Percentiles rank a stretch among this genome's conserved stretches.
These are phyloP conservation scores for Kwoniella sp. DNA, from an alignment of 768 basidiomycete genomes.

Conservation along the genomic window DNA sequence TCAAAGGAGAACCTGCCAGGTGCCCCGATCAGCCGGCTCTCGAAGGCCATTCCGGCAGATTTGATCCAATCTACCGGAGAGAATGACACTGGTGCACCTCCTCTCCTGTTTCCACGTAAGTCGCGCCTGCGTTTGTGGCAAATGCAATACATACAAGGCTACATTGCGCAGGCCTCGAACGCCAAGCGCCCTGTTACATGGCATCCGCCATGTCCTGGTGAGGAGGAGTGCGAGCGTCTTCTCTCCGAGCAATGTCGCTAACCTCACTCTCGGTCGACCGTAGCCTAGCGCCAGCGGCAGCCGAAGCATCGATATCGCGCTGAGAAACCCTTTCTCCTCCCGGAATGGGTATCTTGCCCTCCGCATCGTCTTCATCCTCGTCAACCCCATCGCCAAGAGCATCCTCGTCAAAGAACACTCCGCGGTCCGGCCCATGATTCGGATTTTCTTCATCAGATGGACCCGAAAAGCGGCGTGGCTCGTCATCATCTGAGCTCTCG, in stretches of 20 bases:
- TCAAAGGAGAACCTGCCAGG: too few relatives aligned
- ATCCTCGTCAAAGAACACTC: conserved; percentile 4
- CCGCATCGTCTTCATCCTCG: conserved; percentile 4
- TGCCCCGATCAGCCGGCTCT: too few relatives aligned
- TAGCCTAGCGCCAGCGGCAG: conserved; percentile 1
- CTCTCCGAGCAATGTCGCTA: background rate
- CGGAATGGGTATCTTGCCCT: conserved; percentile 18
- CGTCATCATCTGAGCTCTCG: conserved; percentile 13
- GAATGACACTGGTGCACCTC: too few relatives aligned
- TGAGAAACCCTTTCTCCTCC: conserved; percentile 25
- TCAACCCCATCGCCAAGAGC: conserved; percentile 6
- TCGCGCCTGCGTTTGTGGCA: too few relatives aligned
- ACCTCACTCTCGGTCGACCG: background rate
- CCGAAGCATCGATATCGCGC: conserved; percentile 9
- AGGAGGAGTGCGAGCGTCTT: background rate
- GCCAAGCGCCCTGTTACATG: too few relatives aligned
- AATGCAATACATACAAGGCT: too few relatives aligned
- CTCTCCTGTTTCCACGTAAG: too few relatives aligned
- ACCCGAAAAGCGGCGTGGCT: background rate
- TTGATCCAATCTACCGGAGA: too few relatives aligned
- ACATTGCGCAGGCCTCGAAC: too few relatives aligned
- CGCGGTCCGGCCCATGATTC: background rate
- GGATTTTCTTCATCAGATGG: conserved; percentile 13
- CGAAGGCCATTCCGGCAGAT: too few relatives aligned
- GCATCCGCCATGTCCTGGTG: background rate